A percentile compares a stretch with the other conserved stretches of the same genome.
Conservation (phyloP, 345 rosid species). For the Corymbia maculata region DNA sequence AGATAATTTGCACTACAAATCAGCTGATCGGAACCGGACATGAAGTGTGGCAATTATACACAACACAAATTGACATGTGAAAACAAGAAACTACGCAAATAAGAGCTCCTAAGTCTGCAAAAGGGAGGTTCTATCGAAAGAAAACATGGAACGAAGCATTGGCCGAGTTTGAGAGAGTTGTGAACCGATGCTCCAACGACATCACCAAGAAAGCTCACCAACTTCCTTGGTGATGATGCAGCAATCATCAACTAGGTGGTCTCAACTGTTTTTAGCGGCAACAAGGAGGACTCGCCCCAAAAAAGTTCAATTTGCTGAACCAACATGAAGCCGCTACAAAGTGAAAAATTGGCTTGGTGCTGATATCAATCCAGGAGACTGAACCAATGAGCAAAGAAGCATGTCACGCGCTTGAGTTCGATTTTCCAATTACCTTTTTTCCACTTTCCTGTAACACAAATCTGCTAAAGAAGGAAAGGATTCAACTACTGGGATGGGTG, state of each 20-base stretch:
- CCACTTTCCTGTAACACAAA: not conserved
- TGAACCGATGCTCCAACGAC: not conserved
- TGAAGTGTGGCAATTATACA: not conserved
- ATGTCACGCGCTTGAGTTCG: not conserved
- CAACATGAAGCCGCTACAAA: not conserved
- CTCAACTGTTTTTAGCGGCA: not conserved
- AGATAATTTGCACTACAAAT: not conserved
- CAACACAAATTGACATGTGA: not conserved
- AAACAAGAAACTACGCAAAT: not conserved
- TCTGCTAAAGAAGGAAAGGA: not conserved
- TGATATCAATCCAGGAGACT: not conserved
- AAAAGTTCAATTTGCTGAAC: not conserved
- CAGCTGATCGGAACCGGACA: not conserved
- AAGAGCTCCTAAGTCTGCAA: not conserved
- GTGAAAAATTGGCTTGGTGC: not conserved
- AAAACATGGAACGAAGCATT: not conserved
- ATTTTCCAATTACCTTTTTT: not conserved
- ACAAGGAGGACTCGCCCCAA: not conserved
- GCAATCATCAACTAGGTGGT: not conserved
- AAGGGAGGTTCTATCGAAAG: not conserved
- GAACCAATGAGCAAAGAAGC: not conserved
- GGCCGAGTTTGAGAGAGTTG: not conserved
- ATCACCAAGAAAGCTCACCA: not conserved
- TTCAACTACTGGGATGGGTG: rapidly evolving
- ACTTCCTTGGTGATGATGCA: not conserved